phyloP scores from a whole-genome alignment of 345 rosid genomes.

The Populus simonii region DNA sequence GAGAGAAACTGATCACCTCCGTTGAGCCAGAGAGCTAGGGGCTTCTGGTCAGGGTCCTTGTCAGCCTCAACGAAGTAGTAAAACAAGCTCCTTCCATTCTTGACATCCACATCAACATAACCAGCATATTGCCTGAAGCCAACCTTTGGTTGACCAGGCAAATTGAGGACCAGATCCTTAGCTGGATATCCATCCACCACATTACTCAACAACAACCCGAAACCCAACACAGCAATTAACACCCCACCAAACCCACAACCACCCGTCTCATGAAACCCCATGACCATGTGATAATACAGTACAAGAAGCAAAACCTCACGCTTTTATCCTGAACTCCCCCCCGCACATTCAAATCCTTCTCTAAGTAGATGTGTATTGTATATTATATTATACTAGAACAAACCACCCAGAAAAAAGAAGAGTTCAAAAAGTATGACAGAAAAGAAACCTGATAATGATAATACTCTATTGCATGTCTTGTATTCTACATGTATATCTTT shows the following conservation, averaged over 20 bases:
- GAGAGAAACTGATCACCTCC: slow-evolving; percentile 49
- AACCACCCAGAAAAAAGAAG: not conserved
- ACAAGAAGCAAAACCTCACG: not conserved
- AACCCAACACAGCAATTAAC: slow-evolving; percentile 19
- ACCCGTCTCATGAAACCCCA: slow-evolving; percentile 29
- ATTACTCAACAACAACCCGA: slow-evolving; percentile 19
- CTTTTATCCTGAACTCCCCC: slow-evolving; percentile 2
- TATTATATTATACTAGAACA: not conserved
- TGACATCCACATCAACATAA: slow-evolving; percentile 70
- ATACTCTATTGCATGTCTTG: not conserved
- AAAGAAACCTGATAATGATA: slow-evolving; percentile 19
- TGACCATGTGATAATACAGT: not conserved
- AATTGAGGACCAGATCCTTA: slow-evolving; percentile 68
- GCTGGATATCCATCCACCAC: slow-evolving; percentile 51
- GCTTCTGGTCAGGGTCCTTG: slow-evolving; percentile 49
- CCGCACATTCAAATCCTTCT: not conserved
- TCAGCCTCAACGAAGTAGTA: slow-evolving; percentile 92
- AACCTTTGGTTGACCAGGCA: slow-evolving; percentile 82
- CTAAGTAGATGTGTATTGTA: not conserved
- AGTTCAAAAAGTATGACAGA: not conserved
- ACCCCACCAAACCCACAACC: slow-evolving; percentile 24
- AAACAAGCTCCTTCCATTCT: slow-evolving; percentile 77
- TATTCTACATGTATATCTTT: not conserved
- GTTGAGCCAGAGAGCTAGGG: slow-evolving; percentile 91
- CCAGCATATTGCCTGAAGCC: slow-evolving; percentile 78